These are phyloP conservation scores for Phytophthora sansomeana DNA, from an alignment of 352 stramenopile genomes.

Conservation along the genomic window DNA sequence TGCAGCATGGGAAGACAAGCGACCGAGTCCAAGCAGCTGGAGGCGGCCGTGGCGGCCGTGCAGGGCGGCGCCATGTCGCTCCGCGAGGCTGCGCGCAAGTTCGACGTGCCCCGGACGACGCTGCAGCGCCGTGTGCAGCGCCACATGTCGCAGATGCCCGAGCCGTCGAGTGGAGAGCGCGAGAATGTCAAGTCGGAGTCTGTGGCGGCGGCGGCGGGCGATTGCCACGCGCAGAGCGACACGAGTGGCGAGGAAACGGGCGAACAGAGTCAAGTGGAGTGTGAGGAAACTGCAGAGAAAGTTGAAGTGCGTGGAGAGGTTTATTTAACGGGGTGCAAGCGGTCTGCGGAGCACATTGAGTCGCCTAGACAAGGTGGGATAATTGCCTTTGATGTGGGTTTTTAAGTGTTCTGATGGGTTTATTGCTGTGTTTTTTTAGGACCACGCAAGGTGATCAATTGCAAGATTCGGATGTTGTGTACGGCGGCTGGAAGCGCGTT, in stretches of 20 bases:
- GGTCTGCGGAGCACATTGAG: constrained; percentile 51
- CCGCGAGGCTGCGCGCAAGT: constrained; percentile 75
- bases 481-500: constrained; percentile 79
- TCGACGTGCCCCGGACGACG: constrained; percentile 74
- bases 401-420: constrained; percentile 1
- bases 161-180: constrained; percentile 5
- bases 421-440: constrained; percentile 41
- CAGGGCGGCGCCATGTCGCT: constrained; percentile 68
- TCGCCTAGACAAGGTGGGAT: constrained; percentile 40
- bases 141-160: constrained; percentile 1
- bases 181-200: constrained; percentile 23
- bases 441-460: constrained; percentile 85
- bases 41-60: constrained; percentile 72
- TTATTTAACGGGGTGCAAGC: constrained; percentile 47
- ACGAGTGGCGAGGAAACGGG: constrained; percentile 24
- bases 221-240: constrained; percentile 27
- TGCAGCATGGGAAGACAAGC: constrained; percentile 29
- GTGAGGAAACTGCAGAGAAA: constrained; percentile 19
- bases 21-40: constrained; percentile 34
- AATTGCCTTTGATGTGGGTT: background rate
- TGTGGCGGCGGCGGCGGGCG: constrained; percentile 4
- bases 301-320: background rate
- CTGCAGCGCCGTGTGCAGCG: constrained; percentile 72
- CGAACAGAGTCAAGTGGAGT: too few relatives aligned
- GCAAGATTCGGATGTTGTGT: constrained; percentile 88